Evolutionary conservation across 2,329 filamentous ascomycete species (phyloP).

Genomic region (Colletotrichum tropicicola): DNA sequence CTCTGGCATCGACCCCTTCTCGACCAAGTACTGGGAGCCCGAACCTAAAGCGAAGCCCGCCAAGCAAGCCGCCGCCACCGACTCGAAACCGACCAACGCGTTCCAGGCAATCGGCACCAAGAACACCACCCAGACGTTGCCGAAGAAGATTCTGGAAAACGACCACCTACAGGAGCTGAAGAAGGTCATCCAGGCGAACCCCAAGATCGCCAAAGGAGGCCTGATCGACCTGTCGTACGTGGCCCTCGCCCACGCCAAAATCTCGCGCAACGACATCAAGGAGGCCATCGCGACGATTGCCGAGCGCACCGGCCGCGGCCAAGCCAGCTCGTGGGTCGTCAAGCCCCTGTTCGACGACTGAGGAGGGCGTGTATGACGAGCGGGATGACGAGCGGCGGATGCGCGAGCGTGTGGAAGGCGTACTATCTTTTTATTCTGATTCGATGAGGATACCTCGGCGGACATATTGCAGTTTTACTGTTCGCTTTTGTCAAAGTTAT

Average conservation of each 20-base stretch:
- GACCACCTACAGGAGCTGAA: slow-evolving; percentile 48
- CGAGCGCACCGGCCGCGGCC: slow-evolving; percentile 16
- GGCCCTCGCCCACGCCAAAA: slow-evolving; percentile 27
- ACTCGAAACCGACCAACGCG: slow-evolving; percentile 41
- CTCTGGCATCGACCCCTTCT: slow-evolving; percentile 82
- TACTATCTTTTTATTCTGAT: slow-evolving; percentile 17
- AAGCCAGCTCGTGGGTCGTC: slow-evolving; percentile 11
- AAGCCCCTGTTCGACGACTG: slow-evolving; percentile 12
- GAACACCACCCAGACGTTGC: neutral
- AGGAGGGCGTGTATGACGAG: too few species aligned
- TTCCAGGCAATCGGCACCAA: slow-evolving; percentile 43
- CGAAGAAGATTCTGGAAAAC: slow-evolving; percentile 37
- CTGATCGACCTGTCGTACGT: slow-evolving; percentile 28
- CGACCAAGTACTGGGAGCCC: slow-evolving; percentile 78
- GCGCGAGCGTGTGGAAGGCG: slow-evolving; percentile 8
- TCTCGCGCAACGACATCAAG: slow-evolving; percentile 30
- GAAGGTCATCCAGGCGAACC: slow-evolving; percentile 42
- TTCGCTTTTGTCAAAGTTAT: slow-evolving; percentile 7
- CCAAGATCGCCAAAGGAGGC: slow-evolving; percentile 30
- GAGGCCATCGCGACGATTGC: slow-evolving; percentile 23
- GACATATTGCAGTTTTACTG: neutral
- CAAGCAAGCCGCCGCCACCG: slow-evolving; percentile 44
- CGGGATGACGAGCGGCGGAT: neutral
- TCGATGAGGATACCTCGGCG: slow-evolving; percentile 23
- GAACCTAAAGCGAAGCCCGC: slow-evolving; percentile 42